Evolutionary conservation across 805 yeast genomes (phyloP).

Genomic region (Vanderwaltozyma polyspora): DNA sequence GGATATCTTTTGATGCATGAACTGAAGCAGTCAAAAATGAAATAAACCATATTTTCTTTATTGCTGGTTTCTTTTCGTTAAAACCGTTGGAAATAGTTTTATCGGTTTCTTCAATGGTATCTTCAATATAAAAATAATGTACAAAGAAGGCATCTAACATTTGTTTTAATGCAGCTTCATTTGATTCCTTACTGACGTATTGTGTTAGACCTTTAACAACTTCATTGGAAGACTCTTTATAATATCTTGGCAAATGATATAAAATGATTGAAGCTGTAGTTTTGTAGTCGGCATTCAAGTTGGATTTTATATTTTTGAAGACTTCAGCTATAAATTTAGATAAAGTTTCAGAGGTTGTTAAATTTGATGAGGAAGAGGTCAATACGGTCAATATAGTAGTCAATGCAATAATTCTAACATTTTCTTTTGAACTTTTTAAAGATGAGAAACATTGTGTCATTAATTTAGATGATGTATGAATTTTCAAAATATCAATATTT

Average conservation of each 20-base stretch:
- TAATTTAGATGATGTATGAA: conserved; percentile 36
- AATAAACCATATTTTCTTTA: conserved; percentile 59
- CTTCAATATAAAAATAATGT: conserved; percentile 30
- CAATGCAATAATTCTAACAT: conserved; percentile 42
- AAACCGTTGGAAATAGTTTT: conserved; percentile 46
- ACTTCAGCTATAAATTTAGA: conserved; percentile 39
- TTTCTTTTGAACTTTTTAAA: conserved; percentile 60
- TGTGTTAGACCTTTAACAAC: conserved; percentile 37
- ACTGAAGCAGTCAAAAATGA: conserved; percentile 25
- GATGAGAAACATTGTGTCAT: conserved; percentile 41
- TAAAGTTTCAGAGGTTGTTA: conserved; percentile 22
- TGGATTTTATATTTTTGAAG: conserved; percentile 44
- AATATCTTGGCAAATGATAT: conserved; percentile 19
- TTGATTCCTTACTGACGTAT: conserved; percentile 60
- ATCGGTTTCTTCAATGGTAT: conserved; percentile 17
- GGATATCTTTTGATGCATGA: conserved; percentile 30
- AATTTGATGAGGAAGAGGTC: conserved; percentile 11
- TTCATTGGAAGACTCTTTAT: conserved; percentile 25
- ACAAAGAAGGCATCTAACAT: conserved; percentile 39
- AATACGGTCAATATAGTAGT: conserved; percentile 25
- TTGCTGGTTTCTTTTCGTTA: conserved; percentile 47
- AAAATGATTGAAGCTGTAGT: conserved; percentile 39
- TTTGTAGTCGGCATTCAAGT: conserved; percentile 58
- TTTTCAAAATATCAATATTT: conserved; percentile 33
- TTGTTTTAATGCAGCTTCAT: conserved; percentile 48